phyloP scores from a whole-genome alignment of 495 filamentous ascomycete genomes.

The Opeltia flavorubescens region DNA sequence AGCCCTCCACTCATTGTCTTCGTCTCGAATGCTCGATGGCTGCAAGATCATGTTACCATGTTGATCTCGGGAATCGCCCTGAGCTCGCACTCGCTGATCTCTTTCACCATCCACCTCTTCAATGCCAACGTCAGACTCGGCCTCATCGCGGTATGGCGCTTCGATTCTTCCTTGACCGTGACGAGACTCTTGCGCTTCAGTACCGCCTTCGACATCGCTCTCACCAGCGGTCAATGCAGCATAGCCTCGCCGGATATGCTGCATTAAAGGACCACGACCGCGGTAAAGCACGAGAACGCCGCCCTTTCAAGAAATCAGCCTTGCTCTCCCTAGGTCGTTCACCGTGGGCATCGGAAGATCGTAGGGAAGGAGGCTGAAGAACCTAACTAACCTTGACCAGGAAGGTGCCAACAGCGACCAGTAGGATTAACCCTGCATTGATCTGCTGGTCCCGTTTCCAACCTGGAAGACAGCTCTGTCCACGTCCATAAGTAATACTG shows the following conservation, averaged over 20 bases:
- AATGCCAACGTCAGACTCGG: neutral
- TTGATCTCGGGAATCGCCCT: neutral
- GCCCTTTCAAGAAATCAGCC: no score
- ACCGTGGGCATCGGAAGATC: no score
- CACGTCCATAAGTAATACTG: conserved; percentile 8
- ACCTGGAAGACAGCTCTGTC: conserved; percentile 14
- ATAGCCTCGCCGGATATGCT: conserved; percentile 6
- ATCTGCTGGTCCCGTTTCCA: conserved; percentile 19
- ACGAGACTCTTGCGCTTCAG: conserved; percentile 4
- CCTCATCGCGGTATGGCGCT: conserved; percentile 17
- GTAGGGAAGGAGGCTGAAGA: no score
- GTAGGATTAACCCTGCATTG: conserved; percentile 18
- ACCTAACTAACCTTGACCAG: conserved; percentile 16
- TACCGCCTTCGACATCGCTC: conserved; percentile 6
- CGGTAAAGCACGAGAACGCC: conserved; percentile 6
- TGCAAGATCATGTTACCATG: conserved; percentile 7
- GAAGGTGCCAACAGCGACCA: conserved; percentile 17
- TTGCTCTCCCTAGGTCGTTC: no score
- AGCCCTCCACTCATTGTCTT: conserved; percentile 15
- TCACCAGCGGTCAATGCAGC: neutral
- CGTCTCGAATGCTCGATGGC: conserved; percentile 14
- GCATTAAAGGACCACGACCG: conserved; percentile 7
- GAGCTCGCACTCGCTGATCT: neutral
- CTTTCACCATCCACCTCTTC: neutral
- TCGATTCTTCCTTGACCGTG: conserved; percentile 14